phyloP scores from a whole-genome alignment of 352 stramenopile genomes.

The Phytophthora citrophthora region DNA sequence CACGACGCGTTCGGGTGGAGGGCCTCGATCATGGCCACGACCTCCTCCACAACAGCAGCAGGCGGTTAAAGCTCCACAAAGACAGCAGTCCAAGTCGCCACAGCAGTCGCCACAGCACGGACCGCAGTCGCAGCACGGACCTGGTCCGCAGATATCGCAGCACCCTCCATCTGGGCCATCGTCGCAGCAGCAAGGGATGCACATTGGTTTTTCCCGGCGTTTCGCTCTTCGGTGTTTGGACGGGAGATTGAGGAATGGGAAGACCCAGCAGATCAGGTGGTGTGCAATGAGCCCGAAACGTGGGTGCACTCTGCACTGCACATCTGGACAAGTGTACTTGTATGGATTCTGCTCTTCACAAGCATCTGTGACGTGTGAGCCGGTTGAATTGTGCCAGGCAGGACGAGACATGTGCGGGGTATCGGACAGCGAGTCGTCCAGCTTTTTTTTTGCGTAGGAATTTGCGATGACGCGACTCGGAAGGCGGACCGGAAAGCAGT shows the following conservation, averaged over 20 bases:
- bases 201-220: slow-evolving; percentile 12
- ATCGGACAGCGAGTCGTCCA: background rate
- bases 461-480: background rate
- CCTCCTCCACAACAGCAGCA: slow-evolving; percentile 30
- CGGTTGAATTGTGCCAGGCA: background rate
- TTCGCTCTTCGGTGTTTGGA: slow-evolving; percentile 7
- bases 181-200: slow-evolving; percentile 32
- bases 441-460: background rate
- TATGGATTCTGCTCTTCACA: slow-evolving; percentile 3
- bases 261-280: slow-evolving; percentile 2
- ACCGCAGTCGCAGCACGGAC: slow-evolving; percentile 16
- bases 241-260: slow-evolving; percentile 26
- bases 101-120: slow-evolving; percentile 23
- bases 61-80: slow-evolving; percentile 31
- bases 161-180: slow-evolving; percentile 23
- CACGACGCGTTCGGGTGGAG: slow-evolving; percentile 30
- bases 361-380: slow-evolving; percentile 30
- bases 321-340: slow-evolving; percentile 1
- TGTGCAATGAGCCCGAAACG: slow-evolving; percentile 10
- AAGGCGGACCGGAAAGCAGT: background rate
- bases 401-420: slow-evolving; percentile 10
- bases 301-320: slow-evolving; percentile 5
- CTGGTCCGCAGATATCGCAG: slow-evolving; percentile 16
- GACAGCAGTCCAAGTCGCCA: slow-evolving; percentile 32
- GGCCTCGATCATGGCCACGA: slow-evolving; percentile 14